Evolutionary conservation across 2,329 filamentous ascomycete genomes (phyloP), one percentile per base, ranked within the genome.

Genomic region (Alternaria conjuncta): DNA sequence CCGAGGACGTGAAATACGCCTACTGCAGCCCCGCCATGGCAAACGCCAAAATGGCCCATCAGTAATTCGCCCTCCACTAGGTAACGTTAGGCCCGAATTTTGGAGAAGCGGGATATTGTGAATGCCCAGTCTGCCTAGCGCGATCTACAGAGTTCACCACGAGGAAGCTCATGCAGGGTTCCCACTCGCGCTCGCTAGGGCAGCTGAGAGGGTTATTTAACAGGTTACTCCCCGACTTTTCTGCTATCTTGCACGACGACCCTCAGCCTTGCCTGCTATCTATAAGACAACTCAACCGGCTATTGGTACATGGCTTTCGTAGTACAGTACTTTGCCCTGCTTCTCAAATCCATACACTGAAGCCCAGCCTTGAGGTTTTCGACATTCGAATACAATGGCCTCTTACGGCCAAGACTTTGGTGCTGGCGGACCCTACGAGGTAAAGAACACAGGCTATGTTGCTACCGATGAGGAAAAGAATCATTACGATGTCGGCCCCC

Each of bases 311-410:
- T 79, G 76, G 73, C 74, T 62, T 79, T 76, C 61, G 54, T 69
- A 28, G 68, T 74, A 51, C 70, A 75, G 51, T 79, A 76, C 63
- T 79, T 78, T 63, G 73, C 69, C 43, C 75, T 79, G 32, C 74
- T 78, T 55, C 75, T 79, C 67, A 77, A 79, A 67, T 67, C 65
- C 46, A 70, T 80, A 60, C 70, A 65, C 61, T 77, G 66, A 75
- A 56, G 61, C 57, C 26, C 51, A n/a, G 30, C 49, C 46, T 56
- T 45, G 41, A 50, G 36, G 54, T 41, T 61, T 49, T 23, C 25
- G 49, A 32, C 26, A 41, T 53, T 47, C 46, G 50, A 36, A 26
- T 46, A 67, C 50, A 36, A 81, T 81, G 79, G 69, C 79, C 28
- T 80, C 79, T 23, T 72, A 74, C 32, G 74, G 74, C 60, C 69